Evolutionary conservation across 371 early-diverging fungal species (phyloP), one percentile per base, ranked within the genome.

Genomic region (Mortierella sp.): DNA sequence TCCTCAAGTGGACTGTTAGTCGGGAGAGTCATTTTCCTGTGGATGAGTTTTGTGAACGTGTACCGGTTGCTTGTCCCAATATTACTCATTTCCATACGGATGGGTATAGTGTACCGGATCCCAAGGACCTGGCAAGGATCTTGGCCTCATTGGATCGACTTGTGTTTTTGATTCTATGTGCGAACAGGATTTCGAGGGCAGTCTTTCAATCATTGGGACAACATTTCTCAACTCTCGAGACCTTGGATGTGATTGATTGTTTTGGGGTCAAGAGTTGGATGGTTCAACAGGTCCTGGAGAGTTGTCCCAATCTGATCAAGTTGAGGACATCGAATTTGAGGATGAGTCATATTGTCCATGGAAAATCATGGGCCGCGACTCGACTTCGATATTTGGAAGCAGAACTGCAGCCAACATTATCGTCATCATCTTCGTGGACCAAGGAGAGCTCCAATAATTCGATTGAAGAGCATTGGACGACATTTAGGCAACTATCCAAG

Each of bases 211-310:
- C 67, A 1, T 21, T 72, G 43, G 27, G 43, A 23, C 47, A 50
- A 6, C 72, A 72, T 27, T 72, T 66, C 31, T 17, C 14, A 8
- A 61, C 53, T 1, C 7, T 72, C 21, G 23, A 26, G 6, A 34
- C 59, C 0, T 12, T 72, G 55, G 72, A 72, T 19, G 4, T 72
- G 7, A 28, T 37, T 6, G 60, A 72, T 19, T 66, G 62, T 12
- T 56, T 57, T 21, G 15, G 52, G 17, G 53, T 66, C 47, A 58
- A 61, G 56, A 66, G 72, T 32, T 65, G 67, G 55, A 72, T 72
- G 72, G 37, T 51, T 2, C 67, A 72, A 30, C 47, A 24, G 39
- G 48, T 62, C 14, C 43, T 72, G 14, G 72, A 66, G 23, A 50
- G 30, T 6, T 72, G 67, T 24, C 59, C 61, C 0, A 41, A 56